Evolutionary conservation across 1,284 basidiomycete genomes (phyloP), one percentile per base, ranked within the genome.

Genomic region (Tetrapyrgos nigripes): DNA sequence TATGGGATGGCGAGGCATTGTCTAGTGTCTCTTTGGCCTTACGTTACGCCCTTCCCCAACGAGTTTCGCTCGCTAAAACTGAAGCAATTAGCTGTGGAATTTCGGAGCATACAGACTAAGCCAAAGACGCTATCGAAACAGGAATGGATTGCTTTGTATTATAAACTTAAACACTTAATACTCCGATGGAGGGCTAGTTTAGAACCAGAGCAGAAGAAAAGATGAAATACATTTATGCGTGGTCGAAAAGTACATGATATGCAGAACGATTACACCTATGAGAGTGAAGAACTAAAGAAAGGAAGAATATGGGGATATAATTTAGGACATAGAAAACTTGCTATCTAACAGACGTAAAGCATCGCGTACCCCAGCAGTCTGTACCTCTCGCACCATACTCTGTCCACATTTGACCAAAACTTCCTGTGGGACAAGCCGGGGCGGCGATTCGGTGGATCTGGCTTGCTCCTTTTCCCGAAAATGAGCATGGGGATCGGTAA

Each of bases 291-390:
- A 37, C 28, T 43, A 40, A 23, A 23, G 33, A 13, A 14, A 19
- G 37, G 21, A 43, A 40, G 17, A 57, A 27, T 23, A 40, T 19
- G 31, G 13, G 24, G 37, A 37, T 50, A 26, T 47, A 45, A 5
- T 11, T 13, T 49, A 50, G 19, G 50, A 45, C 59, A 67, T 76
- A 27, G 75, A 63, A 71, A 88, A 91, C 66, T 89, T 88, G 10
- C 85, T 82, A 70, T 96, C 93, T 45, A 96, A 77, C 49, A 94
- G 73, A 61, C 86, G 84, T 46, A 96, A 74, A 13, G 93, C 94
- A 63, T 93, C 89, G 55, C 83, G 83, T 44, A 96, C 91, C 3
- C 87, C 91, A 58, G 89, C 88, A 14, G 87, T 81, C 65, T 89
- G 86, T 27, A 96, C 93, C 68, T 92, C 87, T 35, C 88, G 81